A percentile compares a stretch with the other conserved stretches of the same genome.
Conservation (phyloP, 148 eudicot species). For the Bassia scoparia region DNA sequence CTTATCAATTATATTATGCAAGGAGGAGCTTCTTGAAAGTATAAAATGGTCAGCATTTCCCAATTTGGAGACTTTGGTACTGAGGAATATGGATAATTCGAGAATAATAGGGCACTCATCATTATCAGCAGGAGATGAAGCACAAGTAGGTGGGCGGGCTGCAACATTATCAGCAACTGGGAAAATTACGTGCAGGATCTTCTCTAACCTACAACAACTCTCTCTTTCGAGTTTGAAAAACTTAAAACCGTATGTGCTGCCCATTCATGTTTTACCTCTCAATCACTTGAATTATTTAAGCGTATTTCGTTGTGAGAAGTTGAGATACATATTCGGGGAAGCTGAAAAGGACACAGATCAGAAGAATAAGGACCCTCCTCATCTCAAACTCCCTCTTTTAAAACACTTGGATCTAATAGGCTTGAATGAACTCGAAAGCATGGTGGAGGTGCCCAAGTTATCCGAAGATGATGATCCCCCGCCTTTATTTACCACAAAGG, state of each 20-base stretch:
- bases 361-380: too few species aligned
- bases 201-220: neutral
- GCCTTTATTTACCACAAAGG: too few species aligned
- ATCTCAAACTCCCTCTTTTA: too few species aligned
- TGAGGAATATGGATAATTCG: neutral
- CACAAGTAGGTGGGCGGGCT: too few species aligned
- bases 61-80: neutral
- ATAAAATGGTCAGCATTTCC: neutral
- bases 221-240: neutral
- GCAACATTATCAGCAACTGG: neutral
- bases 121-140: too few species aligned
- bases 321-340: slow-evolving; percentile 2
- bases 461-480: too few species aligned
- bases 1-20: neutral
- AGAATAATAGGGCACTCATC: neutral
- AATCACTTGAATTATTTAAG: neutral
- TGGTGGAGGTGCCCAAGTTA: too few species aligned
- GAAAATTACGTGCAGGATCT: neutral
- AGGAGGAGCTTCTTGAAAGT: neutral
- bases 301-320: neutral
- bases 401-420: too few species aligned
- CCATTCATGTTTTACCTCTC: neutral
- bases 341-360: neutral
- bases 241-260: neutral
- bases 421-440: too few species aligned